phyloP scores from a whole-genome alignment of 2,329 filamentous ascomycete genomes.

The Cadophora sp. region DNA sequence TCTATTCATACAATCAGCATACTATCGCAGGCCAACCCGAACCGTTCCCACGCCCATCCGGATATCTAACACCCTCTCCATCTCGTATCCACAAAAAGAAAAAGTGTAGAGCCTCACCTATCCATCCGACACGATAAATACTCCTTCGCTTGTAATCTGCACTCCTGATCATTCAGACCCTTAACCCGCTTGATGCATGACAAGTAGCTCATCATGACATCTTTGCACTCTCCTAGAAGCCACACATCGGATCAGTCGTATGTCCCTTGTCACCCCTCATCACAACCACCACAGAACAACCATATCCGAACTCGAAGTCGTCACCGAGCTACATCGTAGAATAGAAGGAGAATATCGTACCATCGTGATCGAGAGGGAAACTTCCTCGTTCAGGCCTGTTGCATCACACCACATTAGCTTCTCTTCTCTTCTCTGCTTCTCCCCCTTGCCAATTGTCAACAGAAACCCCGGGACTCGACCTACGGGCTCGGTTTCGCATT shows the following conservation, averaged over 20 bases:
- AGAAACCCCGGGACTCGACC: slow-evolving; percentile 45
- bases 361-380: slow-evolving; percentile 96
- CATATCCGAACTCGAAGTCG: background rate
- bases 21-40: too few species aligned
- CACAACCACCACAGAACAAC: background rate
- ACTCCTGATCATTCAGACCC: slow-evolving; percentile 86
- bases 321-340: background rate
- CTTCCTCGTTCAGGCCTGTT: slow-evolving; percentile 85
- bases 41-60: background rate
- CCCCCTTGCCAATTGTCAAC: background rate
- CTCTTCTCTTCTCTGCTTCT: background rate
- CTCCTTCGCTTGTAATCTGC: slow-evolving; percentile 82
- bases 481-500: slow-evolving; percentile 74
- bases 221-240: slow-evolving; percentile 85
- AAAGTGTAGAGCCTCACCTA: slow-evolving; percentile 61
- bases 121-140: slow-evolving; percentile 97
- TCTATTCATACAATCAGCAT: slow-evolving; percentile 52
- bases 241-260: slow-evolving; percentile 23
- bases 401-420: background rate
- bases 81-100: background rate
- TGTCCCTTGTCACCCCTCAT: background rate
- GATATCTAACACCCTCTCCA: slow-evolving; percentile 10
- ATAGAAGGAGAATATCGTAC: slow-evolving; percentile 48
- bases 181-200: slow-evolving; percentile 83
- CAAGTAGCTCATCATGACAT: slow-evolving; percentile 85